phyloP scores from a whole-genome alignment of 352 stramenopile genomes.

The Albugo laibachii region DNA sequence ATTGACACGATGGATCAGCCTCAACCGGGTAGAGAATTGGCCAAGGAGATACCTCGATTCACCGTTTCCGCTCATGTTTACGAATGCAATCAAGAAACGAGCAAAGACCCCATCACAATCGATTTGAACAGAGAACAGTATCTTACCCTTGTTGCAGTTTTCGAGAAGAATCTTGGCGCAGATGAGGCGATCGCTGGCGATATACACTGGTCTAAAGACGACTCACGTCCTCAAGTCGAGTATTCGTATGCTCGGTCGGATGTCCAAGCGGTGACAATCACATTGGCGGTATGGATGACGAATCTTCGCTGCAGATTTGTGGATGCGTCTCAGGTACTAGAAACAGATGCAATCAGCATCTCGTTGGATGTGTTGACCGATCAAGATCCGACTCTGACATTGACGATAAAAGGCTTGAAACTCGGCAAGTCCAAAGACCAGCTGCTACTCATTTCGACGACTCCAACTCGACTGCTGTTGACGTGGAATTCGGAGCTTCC shows the following conservation, averaged over 20 bases:
- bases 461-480: no score
- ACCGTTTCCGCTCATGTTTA: slow-evolving; percentile 14
- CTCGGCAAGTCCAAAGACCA: not conserved
- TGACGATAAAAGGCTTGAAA: slow-evolving; percentile 1
- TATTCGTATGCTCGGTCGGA: slow-evolving; percentile 57
- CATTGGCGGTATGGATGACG: slow-evolving; percentile 37
- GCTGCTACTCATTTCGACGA: no score
- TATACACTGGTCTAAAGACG: not conserved
- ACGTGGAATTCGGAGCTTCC: no score
- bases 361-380: no score
- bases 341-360: no score
- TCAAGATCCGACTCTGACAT: not conserved
- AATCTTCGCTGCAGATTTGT: slow-evolving; percentile 25
- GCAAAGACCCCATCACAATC: not conserved
- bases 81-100: slow-evolving; percentile 12
- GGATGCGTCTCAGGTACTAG: slow-evolving; percentile 1
- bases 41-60: slow-evolving; percentile 23
- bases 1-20: no score
- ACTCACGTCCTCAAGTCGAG: slow-evolving; percentile 25
- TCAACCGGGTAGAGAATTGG: no score
- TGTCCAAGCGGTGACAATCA: slow-evolving; percentile 42
- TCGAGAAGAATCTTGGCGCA: slow-evolving; percentile 56
- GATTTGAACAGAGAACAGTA: slow-evolving; percentile 16
- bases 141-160: slow-evolving; percentile 31
- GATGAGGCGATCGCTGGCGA: slow-evolving; percentile 7